Evolutionary conservation across 2,329 filamentous ascomycete species (phyloP).

Genomic region (Rosellinia necatrix): DNA sequence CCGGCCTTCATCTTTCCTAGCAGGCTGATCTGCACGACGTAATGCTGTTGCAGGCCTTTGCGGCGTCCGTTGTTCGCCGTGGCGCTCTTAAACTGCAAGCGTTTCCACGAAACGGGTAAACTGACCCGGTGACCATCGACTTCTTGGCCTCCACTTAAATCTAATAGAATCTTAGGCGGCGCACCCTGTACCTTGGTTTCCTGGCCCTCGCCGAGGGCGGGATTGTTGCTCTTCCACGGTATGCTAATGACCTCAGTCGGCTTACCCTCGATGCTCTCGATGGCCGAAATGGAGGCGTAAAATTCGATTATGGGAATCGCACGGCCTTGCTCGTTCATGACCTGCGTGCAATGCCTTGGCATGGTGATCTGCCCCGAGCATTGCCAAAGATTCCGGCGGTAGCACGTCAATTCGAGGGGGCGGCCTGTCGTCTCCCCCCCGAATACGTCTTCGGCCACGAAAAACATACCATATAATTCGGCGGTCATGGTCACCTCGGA

Average conservation of each 20-base stretch:
- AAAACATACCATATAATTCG: slow-evolving; percentile 87
- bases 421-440: slow-evolving; percentile 59
- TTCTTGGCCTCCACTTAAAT: slow-evolving; percentile 64
- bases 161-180: slow-evolving; percentile 60
- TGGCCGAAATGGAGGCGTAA: slow-evolving; percentile 80
- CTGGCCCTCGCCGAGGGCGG: slow-evolving; percentile 51
- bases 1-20: slow-evolving; percentile 71
- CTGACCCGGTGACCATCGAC: slow-evolving; percentile 79
- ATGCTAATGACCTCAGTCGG: slow-evolving; percentile 93
- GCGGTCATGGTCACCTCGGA: slow-evolving; percentile 70
- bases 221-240: slow-evolving; percentile 83
- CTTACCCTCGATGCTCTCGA: slow-evolving; percentile 92
- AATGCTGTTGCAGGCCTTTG: slow-evolving; percentile 95
- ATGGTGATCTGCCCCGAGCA: slow-evolving; percentile 86
- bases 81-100: slow-evolving; percentile 92
- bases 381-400: slow-evolving; percentile 92
- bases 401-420: slow-evolving; percentile 87
- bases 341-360: slow-evolving; percentile 71
- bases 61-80: slow-evolving; percentile 94
- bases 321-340: slow-evolving; percentile 75
- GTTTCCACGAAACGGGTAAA: slow-evolving; percentile 89
- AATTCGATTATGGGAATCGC: slow-evolving; percentile 78
- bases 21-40: slow-evolving; percentile 84
- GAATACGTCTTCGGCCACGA: slow-evolving; percentile 82
- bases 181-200: slow-evolving; percentile 55